Conservation (phyloP, 768 basidiomycete species). For the Boletus insuetus region DNA sequence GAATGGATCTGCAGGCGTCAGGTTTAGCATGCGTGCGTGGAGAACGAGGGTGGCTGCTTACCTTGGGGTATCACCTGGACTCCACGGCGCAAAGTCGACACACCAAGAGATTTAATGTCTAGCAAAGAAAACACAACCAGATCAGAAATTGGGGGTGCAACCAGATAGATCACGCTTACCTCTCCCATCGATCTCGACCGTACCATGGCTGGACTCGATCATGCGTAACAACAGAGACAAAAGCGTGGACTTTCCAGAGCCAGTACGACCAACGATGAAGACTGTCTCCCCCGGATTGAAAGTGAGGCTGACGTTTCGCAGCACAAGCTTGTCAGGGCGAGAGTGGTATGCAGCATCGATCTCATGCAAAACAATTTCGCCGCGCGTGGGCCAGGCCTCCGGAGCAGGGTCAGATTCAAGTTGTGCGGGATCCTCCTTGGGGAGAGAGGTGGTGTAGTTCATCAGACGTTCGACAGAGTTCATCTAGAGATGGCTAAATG, state of each 20-base stretch:
- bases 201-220: slow-evolving; percentile 66
- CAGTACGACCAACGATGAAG: slow-evolving; percentile 79
- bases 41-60: not conserved
- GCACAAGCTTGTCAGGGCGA: slow-evolving; percentile 57
- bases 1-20: slow-evolving; percentile 23
- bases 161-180: slow-evolving; percentile 29
- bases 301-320: slow-evolving; percentile 60
- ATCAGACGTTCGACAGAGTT: slow-evolving; percentile 30
- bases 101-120: slow-evolving; percentile 81
- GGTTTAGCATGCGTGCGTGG: not conserved
- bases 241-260: slow-evolving; percentile 74
- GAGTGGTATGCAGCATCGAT: slow-evolving; percentile 73
- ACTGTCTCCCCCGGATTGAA: slow-evolving; percentile 65
- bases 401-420: slow-evolving; percentile 23
- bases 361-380: slow-evolving; percentile 62
- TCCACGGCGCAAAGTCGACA: slow-evolving; percentile 27
- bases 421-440: slow-evolving; percentile 20
- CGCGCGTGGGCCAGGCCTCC: slow-evolving; percentile 33
- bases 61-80: slow-evolving; percentile 33
- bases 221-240: slow-evolving; percentile 69
- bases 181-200: slow-evolving; percentile 73
- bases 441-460: slow-evolving; percentile 23
- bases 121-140: slow-evolving; percentile 42
- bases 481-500: slow-evolving; percentile 15
- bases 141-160: slow-evolving; percentile 66